Percentiles rank a stretch among this genome's conserved stretches.
Evolutionary conservation across 352 stramenopile species (phyloP).

Genomic region (Plasmopara muralis): DNA sequence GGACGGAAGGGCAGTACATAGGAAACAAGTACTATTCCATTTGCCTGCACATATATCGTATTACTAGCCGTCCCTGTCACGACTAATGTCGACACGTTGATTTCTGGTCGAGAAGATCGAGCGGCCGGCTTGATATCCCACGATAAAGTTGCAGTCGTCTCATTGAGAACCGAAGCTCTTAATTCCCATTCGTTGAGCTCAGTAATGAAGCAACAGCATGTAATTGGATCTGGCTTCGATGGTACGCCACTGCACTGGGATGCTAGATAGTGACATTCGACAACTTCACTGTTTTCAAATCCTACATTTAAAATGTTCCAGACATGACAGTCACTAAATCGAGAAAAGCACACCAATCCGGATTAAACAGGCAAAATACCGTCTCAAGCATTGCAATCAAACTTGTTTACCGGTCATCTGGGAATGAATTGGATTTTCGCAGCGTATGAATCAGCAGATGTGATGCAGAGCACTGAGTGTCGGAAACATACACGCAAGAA

Average conservation of each 20-base stretch:
- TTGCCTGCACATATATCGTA: constrained; percentile 40
- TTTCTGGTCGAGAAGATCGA: constrained; percentile 5
- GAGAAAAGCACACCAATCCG: constrained; percentile 2
- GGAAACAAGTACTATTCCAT: constrained; percentile 36
- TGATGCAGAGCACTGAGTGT: constrained; percentile 10
- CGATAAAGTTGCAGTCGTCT: constrained; percentile 1
- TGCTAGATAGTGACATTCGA: constrained; percentile 16
- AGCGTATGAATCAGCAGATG: constrained; percentile 27
- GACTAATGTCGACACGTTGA: constrained; percentile 25
- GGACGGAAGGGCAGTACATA: constrained; percentile 37
- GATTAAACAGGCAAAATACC: background rate
- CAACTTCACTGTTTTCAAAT: constrained; percentile 1
- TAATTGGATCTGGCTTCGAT: constrained; percentile 15
- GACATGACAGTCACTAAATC: constrained; percentile 9
- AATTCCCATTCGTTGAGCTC: constrained; percentile 20
- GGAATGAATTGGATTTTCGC: constrained; percentile 1
- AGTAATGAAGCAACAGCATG: constrained; percentile 27
- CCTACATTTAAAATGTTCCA: constrained; percentile 19
- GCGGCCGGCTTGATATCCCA: constrained; percentile 4
- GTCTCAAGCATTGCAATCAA: background rate
- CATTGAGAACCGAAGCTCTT: constrained; percentile 1
- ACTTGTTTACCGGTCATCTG: constrained; percentile 8
- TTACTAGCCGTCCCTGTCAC: constrained; percentile 40
- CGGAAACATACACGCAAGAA: constrained; percentile 25
- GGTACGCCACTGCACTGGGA: background rate